phyloP scores from a whole-genome alignment of 208 protist species.

The Phytomonas francai region DNA sequence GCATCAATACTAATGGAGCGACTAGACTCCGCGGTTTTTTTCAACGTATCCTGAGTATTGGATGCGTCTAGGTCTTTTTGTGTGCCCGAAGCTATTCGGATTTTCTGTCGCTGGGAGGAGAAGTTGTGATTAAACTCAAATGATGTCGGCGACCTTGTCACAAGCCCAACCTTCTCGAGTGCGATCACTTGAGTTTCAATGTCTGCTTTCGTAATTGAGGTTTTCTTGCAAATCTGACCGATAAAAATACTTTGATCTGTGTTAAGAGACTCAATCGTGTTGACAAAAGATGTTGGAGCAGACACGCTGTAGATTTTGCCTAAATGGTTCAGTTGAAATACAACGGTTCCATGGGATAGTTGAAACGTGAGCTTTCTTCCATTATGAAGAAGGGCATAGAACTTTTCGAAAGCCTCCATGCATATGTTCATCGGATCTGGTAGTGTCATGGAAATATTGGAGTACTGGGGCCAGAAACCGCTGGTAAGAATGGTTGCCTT shows the following conservation, averaged over 20 bases:
- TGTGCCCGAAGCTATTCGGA: slow-evolving; percentile 17
- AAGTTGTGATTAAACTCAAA: slow-evolving; percentile 38
- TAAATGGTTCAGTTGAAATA: slow-evolving; percentile 36
- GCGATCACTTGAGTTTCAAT: slow-evolving; percentile 28
- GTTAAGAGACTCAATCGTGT: slow-evolving; percentile 50
- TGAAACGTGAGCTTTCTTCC: slow-evolving; percentile 65
- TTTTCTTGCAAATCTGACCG: slow-evolving; percentile 9
- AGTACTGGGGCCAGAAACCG: slow-evolving; percentile 58
- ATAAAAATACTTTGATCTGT: slow-evolving; percentile 16
- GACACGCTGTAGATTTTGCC: slow-evolving; percentile 33
- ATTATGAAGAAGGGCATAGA: slow-evolving; percentile 63
- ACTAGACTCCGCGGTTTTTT: slow-evolving; percentile 17
- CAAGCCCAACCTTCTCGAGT: slow-evolving; percentile 24
- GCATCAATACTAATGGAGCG: slow-evolving; percentile 44
- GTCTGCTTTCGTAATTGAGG: slow-evolving; percentile 19
- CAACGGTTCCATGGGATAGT: slow-evolving; percentile 47
- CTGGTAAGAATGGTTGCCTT: slow-evolving; percentile 50
- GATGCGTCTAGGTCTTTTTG: slow-evolving; percentile 16
- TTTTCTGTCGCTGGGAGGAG: slow-evolving; percentile 18
- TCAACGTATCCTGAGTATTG: background rate
- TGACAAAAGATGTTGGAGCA: slow-evolving; percentile 63
- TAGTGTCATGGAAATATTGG: slow-evolving; percentile 26
- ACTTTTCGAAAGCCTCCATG: slow-evolving; percentile 37
- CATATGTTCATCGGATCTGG: slow-evolving; percentile 46
- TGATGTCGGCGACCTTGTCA: slow-evolving; percentile 12